Conservation (phyloP, 768 basidiomycete genomes). For the Brasilioporus rufonigricans region DNA sequence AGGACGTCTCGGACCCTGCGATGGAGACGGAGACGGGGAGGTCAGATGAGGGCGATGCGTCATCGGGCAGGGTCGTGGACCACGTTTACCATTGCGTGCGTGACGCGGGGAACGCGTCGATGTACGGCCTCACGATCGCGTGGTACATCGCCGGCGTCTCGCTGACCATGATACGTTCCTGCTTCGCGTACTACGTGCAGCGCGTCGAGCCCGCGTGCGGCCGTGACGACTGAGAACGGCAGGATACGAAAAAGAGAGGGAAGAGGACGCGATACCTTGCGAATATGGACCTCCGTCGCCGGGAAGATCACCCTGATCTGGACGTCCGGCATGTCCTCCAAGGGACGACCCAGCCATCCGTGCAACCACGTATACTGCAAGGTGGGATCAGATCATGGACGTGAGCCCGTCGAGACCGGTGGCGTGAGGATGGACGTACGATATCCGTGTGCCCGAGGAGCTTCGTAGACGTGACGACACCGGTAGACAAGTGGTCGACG, state of each 20-base stretch:
- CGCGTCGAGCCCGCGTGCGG: background rate
- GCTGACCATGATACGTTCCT: slow-evolving; percentile 65
- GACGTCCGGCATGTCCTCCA: slow-evolving; percentile 54
- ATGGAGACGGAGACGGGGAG: too few species aligned
- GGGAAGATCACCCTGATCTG: slow-evolving; percentile 86
- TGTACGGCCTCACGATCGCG: slow-evolving; percentile 71
- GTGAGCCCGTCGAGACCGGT: background rate
- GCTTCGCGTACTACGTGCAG: slow-evolving; percentile 68
- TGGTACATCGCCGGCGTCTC: slow-evolving; percentile 84
- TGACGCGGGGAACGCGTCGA: slow-evolving; percentile 66
- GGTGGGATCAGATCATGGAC: background rate
- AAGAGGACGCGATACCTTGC: slow-evolving; percentile 41
- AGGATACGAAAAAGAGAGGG: too few species aligned
- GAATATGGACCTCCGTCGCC: slow-evolving; percentile 86
- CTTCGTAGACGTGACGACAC: slow-evolving; percentile 41
- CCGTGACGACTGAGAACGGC: background rate
- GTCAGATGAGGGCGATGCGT: background rate
- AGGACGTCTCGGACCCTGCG: slow-evolving; percentile 85
- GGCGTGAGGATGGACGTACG: slow-evolving; percentile 36
- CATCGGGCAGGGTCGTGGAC: too few species aligned
- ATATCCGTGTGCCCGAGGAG: slow-evolving; percentile 66
- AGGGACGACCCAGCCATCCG: slow-evolving; percentile 63
- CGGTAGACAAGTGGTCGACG: slow-evolving; percentile 36
- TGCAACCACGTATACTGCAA: slow-evolving; percentile 51
- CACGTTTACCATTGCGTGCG: slow-evolving; percentile 72